Evolutionary conservation across 2,329 filamentous ascomycete species (phyloP), one percentile per base, ranked within the genome.

Genomic region (Akanthomyces muscarius): DNA sequence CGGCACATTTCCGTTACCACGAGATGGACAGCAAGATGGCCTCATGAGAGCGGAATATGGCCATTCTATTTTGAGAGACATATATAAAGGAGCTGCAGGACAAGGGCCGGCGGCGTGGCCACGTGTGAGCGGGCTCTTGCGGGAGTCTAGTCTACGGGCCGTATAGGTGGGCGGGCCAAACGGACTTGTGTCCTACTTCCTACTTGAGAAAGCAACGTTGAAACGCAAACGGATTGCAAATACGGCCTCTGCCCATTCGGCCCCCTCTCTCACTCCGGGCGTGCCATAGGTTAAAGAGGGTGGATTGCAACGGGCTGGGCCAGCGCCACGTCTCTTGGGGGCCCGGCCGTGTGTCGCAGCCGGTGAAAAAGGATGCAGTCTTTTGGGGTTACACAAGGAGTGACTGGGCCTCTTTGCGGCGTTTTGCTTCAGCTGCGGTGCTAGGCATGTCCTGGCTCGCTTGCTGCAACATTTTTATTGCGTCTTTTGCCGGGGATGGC

Each of bases 1-100:
- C 76, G 5, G 85, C 86, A 5, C 86, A 89, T 65, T 61, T 66
- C 42, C 70, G 76, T 66, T 76, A 72, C 61, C 75, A 77, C 63
- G 70, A 76, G 65, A 64, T 76, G 64, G 71, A 67, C n/a, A 44
- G 28, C 44, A 25, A 41, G 21, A 58, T 58, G 55, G 28, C 21
- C 18, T 44, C 53, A 45, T 21, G 41, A 52, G 21, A 13, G 13
- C 47, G 23, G 47, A 50, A 50, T 7, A 5, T 41, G 38, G 38
- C 14, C 5, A 10, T 28, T 23, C 16, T 3, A 16, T 28, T 30
- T 53, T 11, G 11, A 4, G 1, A 21, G 4, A 4, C n/a, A 21
- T 36, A 18, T 53, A 18, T 18, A 38, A 21, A 52, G 14, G 53
- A n/a, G 36, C 53, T 30, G 25, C 23, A 45, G n/a, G 41, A 42